Base-by-base conservation (phyloP, 805 yeast genomes). In the Candida andamanensis region DNA sequence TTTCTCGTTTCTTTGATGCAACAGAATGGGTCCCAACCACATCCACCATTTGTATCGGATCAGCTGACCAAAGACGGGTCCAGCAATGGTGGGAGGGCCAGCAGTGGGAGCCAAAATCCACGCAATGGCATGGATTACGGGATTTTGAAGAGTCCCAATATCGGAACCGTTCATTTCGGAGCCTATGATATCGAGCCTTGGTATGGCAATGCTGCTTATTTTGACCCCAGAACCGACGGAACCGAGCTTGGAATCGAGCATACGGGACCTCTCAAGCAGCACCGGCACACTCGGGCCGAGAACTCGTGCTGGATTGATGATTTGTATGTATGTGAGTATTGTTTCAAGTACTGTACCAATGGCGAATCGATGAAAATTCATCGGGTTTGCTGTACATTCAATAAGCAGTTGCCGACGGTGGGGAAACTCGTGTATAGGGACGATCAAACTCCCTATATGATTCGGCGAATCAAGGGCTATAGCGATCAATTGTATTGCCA, bases 121-220 rank as follows among this genome's bases (percentile, higher is more conserved):
- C n/a, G 14, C 22, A 26, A 12, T 27, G 29, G n/a, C 21, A 34
- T 24, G n/a, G 39, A 35, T 17, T 83, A 84, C 47, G 94, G 90
- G 9, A 68, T 77, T 1, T 48, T 80, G 21, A 69, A 74, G 26
- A 53, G 60, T 33, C 67, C 84, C 10, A 89, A 89, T 60, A 78
- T 89, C 26, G 56, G 52, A 6, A 54, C 70, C 16, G 84, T 90
- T 6, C 70, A 67, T 20, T 74, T 85, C 39, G 97, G 96, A 0
- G 66, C 70, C 14, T 70, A 66, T 43, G 72, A 71, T 37, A 76
- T 89, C 40, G 70, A 76, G 33, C 80, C 97, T 2, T 86, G 97
- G 96, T 87, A 82, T 52, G 92, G 94, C 0, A 82, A 83, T 46
- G 74, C 85, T 3, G 94, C 86, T 1, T 81, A 85, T 51, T 85